Evolutionary conservation across 2,329 filamentous ascomycete species (phyloP), one percentile per base, ranked within the genome.

Genomic region (Aspergillus awamori): DNA sequence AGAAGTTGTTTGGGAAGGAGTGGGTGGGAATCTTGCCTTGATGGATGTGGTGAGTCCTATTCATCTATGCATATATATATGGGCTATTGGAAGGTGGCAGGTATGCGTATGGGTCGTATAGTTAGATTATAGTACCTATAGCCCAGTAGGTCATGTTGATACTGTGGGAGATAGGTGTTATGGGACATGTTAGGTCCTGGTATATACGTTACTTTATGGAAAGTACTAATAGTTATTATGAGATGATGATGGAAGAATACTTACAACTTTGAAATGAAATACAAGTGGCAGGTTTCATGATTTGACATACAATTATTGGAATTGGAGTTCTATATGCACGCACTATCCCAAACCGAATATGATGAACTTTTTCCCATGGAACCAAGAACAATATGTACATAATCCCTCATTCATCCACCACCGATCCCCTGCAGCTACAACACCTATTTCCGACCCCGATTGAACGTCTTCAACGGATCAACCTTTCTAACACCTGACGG

Each of bases 401-500:
- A 7, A 24, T 22, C 55, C 55, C 39, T 30, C 33, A 48, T 39
- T 13, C 33, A 51, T 36, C 39, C 45, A 17, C 41, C 55, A 56
- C 47, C 5, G 5, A 56, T 11, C 36, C 36, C 5, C 5, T 8
- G 13, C 28, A 2, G 0, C 28, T 41, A 33, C 28, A 60, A 2
- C 1, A 38, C 17, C 68, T 68, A 75, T 63, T 75, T 76, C 53
- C 70, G 67, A 5, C 72, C 72, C 68, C 84, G 86, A 76, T 92
- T 96, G 76, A 97, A 95, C 8, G 90, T 93, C 82, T 94, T 96
- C 72, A 97, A 80, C 6, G 94, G 93, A 81, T 98, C 92, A 56
- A 86, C 80, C 77, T 89, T 94, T 70, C 65, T 63, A 22, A 60
- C 65, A 1, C 87, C 83, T 28, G 69, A 66, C 36, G 79, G 79